Conservation (phyloP, 2,329 filamentous ascomycete species). For the Phyllosticta citribraziliensis region DNA sequence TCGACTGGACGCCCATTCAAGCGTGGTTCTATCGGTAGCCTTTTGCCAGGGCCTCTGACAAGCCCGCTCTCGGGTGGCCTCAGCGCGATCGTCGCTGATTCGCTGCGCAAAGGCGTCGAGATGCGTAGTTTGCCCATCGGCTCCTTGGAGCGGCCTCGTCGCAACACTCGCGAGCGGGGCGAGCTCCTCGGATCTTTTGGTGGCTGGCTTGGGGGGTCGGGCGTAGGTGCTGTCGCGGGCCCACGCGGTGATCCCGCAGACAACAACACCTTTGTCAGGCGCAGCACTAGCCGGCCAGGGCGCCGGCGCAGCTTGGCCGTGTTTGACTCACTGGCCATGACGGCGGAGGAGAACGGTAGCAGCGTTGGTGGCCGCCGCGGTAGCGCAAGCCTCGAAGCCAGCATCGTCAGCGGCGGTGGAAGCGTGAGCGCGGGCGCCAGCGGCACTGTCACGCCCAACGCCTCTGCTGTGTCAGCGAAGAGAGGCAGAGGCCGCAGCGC, state of each 20-base stretch:
- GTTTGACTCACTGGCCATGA: neutral
- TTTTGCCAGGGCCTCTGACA: constrained; percentile 40
- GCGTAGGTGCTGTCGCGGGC: neutral
- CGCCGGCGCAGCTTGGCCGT: neutral
- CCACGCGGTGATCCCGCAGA: neutral
- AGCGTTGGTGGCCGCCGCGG: neutral
- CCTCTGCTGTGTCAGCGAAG: neutral
- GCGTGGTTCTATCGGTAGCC: constrained; percentile 21
- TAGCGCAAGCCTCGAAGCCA: neutral
- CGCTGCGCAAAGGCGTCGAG: constrained; percentile 44
- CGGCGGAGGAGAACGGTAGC: neutral
- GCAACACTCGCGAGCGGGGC: neutral
- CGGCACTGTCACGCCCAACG: neutral
- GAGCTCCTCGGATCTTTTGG: neutral
- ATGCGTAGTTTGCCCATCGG: neutral
- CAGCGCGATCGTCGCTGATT: constrained; percentile 55
- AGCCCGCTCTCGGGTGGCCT: constrained; percentile 51
- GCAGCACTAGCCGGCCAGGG: neutral
- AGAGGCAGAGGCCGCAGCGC: neutral
- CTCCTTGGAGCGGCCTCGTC: neutral
- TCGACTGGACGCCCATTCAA: constrained; percentile 12
- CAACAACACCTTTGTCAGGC: neutral
- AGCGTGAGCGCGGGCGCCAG: neutral
- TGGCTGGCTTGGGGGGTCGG: neutral
- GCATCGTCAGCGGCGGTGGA: neutral